These are phyloP conservation scores for Pestalotiopsis sp. DNA, from an alignment of 2,329 filamentous ascomycete genomes.

Conservation along the genomic window DNA sequence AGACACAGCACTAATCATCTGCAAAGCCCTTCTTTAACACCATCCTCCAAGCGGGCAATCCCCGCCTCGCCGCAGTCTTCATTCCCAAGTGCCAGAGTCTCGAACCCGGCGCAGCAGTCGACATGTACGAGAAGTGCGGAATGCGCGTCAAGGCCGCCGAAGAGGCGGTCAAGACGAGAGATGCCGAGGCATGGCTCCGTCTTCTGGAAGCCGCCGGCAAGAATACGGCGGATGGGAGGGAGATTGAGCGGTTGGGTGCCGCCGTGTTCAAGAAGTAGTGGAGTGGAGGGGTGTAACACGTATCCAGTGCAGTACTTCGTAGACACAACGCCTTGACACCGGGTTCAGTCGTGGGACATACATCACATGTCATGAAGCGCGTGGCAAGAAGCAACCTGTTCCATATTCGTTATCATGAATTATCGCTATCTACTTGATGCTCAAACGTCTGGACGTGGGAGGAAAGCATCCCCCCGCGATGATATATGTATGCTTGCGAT, in stretches of 20 bases:
- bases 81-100: slow-evolving; percentile 82
- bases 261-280: slow-evolving; percentile 54
- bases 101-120: slow-evolving; percentile 67
- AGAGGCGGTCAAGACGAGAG: slow-evolving; percentile 82
- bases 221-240: slow-evolving; percentile 64
- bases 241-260: slow-evolving; percentile 79
- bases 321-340: too few relatives aligned
- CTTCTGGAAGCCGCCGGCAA: slow-evolving; percentile 74
- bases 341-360: too few relatives aligned
- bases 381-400: background rate
- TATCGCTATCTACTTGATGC: background rate
- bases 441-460: background rate
- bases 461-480: background rate
- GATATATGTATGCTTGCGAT: background rate
- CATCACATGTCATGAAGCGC: too few relatives aligned
- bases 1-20: background rate
- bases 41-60: slow-evolving; percentile 84
- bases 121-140: slow-evolving; percentile 97
- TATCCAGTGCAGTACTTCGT: background rate
- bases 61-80: slow-evolving; percentile 79
- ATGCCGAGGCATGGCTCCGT: slow-evolving; percentile 72
- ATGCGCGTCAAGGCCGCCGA: slow-evolving; percentile 86
- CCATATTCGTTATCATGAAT: background rate
- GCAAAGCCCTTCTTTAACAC: slow-evolving; percentile 85
- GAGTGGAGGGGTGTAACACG: background rate